Percentiles rank a stretch among this genome's conserved stretches.
Conservation (phyloP, 306 rosid genomes). For the Chamaecrista fasciculata region DNA sequence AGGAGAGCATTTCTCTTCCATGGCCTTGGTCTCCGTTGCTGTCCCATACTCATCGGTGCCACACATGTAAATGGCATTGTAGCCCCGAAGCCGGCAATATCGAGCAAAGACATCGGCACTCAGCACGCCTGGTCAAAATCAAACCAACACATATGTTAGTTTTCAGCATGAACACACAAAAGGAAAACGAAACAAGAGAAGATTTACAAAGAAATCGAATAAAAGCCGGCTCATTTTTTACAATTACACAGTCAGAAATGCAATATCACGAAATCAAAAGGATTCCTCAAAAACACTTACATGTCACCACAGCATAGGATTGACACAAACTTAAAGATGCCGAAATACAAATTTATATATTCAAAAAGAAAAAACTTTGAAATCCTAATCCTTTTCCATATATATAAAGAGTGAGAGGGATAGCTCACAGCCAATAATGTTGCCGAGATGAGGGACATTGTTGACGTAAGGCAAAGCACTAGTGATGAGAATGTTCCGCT, state of each 20-base stretch:
- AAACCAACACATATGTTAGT: neutral
- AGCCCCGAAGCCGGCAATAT: constrained; percentile 78
- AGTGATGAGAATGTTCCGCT: constrained; percentile 89
- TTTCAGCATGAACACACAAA: neutral
- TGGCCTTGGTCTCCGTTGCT: constrained; percentile 91
- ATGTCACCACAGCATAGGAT: neutral
- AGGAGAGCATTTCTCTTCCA: constrained; percentile 93
- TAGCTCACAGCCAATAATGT: constrained; percentile 72
- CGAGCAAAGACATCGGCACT: constrained; percentile 97
- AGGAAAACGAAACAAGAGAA: neutral
- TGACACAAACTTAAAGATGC: neutral
- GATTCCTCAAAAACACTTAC: neutral
- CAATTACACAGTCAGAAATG: neutral
- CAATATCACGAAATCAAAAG: neutral
- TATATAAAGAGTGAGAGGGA: no score
- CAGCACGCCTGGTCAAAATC: constrained; percentile 56
- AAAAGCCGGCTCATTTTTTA: neutral
- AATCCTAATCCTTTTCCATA: no score
- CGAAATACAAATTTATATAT: neutral
- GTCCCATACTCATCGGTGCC: constrained; percentile 97
- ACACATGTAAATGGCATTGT: constrained; percentile 79
- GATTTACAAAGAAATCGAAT: neutral
- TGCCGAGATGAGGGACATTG: constrained; percentile 96
- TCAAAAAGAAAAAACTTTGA: no score
- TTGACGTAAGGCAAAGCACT: constrained; percentile 97